Evolutionary conservation across 2,329 filamentous ascomycete genomes (phyloP).

Genomic region (Neofusicoccum parvum): DNA sequence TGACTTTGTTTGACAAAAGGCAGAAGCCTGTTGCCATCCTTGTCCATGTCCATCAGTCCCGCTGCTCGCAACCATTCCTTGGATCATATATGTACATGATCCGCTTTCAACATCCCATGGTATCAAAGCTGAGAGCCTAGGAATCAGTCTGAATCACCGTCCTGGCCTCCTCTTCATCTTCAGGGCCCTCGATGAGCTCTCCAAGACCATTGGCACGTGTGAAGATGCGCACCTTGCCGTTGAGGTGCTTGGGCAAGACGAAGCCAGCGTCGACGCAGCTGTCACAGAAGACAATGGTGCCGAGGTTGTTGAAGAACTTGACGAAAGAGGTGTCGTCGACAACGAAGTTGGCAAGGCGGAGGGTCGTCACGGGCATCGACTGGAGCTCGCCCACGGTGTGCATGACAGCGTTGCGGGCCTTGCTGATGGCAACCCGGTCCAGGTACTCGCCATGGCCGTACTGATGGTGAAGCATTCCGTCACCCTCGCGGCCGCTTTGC

Average conservation of each 20-base stretch:
- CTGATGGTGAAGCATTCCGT: conserved; percentile 31
- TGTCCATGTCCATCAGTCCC: not conserved
- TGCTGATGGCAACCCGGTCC: conserved; percentile 34
- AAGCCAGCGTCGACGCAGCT: conserved; percentile 20
- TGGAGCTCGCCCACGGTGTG: conserved; percentile 25
- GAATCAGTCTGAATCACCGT: not conserved
- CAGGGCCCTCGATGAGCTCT: not conserved
- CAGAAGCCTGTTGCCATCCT: too few relatives aligned
- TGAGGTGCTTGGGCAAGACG: not conserved
- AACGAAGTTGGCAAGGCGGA: conserved; percentile 38
- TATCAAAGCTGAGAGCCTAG: not conserved
- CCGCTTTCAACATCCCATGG: not conserved
- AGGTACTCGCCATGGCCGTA: conserved; percentile 39
- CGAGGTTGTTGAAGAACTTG: conserved; percentile 1
- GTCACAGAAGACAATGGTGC: conserved; percentile 3
- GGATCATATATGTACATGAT: not conserved
- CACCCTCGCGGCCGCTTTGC: conserved; percentile 32
- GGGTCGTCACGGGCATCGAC: conserved; percentile 22
- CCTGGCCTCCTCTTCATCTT: not conserved
- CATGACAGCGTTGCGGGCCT: conserved; percentile 33
- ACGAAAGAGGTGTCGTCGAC: conserved; percentile 35
- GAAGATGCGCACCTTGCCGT: not conserved
- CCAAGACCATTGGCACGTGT: not conserved
- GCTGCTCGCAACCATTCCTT: not conserved
- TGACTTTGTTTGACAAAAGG: too few relatives aligned